These are phyloP conservation scores for Trichosporon inkin DNA, from an alignment of 1,284 basidiomycete genomes.

Conservation along the genomic window DNA sequence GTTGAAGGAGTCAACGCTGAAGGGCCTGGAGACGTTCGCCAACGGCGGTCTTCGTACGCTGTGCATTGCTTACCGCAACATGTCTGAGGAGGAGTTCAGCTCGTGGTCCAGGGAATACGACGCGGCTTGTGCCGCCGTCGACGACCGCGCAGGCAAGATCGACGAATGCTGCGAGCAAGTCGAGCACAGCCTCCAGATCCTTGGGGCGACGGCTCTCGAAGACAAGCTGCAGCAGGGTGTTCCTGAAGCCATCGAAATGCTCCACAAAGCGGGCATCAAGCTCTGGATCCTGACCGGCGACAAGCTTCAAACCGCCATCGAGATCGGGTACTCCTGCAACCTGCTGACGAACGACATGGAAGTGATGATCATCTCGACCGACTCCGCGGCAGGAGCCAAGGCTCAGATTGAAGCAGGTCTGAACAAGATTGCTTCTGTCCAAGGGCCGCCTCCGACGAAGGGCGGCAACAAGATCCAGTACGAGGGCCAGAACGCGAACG, in stretches of 20 bases:
- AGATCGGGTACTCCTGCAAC: constrained; percentile 92
- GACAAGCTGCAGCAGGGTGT: constrained; percentile 97
- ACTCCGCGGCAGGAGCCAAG: constrained; percentile 67
- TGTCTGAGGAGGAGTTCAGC: constrained; percentile 78
- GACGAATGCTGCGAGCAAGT: constrained; percentile 80
- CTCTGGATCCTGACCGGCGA: constrained; percentile 78
- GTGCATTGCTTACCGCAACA: constrained; percentile 76
- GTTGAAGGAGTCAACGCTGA: constrained; percentile 71
- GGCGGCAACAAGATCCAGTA: constrained; percentile 36
- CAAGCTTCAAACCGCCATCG: constrained; percentile 96
- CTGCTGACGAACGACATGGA: constrained; percentile 83
- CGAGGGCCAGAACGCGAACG: constrained; percentile 44
- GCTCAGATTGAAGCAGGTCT: constrained; percentile 86
- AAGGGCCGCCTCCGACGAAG: constrained; percentile 53
- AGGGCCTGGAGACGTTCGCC: constrained; percentile 89
- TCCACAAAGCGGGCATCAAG: constrained; percentile 93
- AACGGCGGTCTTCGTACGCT: constrained; percentile 88
- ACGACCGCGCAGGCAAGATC: constrained; percentile 82
- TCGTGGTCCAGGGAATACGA: constrained; percentile 80
- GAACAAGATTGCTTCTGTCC: constrained; percentile 85
- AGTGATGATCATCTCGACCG: constrained; percentile 91
- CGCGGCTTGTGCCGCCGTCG: constrained; percentile 66
- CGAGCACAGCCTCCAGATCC: constrained; percentile 73
- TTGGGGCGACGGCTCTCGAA: constrained; percentile 93
- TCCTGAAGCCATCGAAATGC: constrained; percentile 86